Evolutionary conservation across 495 filamentous ascomycete species (phyloP).

Genomic region (Pyrenopolyporus hunteri): DNA sequence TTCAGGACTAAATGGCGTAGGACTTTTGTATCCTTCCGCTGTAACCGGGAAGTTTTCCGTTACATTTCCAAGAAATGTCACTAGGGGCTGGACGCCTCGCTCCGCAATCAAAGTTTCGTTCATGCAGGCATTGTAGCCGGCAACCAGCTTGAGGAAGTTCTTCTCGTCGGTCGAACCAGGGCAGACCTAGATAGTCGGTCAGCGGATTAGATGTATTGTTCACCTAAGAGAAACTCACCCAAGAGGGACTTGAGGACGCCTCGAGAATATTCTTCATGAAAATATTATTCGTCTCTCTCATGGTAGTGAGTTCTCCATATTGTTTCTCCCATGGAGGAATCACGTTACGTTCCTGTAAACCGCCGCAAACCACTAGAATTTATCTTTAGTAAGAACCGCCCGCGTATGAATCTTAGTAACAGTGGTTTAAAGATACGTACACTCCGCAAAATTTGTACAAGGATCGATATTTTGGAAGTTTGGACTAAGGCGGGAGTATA

Average conservation of each 20-base stretch:
- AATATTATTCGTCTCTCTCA: constrained; percentile 59
- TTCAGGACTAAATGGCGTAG: background rate
- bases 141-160: constrained; percentile 69
- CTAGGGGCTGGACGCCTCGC: constrained; percentile 59
- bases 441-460: constrained; percentile 66
- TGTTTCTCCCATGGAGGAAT: constrained; percentile 65
- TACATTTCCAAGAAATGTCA: constrained; percentile 45
- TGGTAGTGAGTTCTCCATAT: constrained; percentile 55
- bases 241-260: constrained; percentile 50
- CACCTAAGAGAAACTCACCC: constrained; percentile 23
- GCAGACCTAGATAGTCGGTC: constrained; percentile 17
- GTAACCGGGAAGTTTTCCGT: constrained; percentile 18
- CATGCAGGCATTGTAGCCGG: constrained; percentile 66
- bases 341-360: constrained; percentile 65
- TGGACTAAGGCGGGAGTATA: constrained; percentile 65
- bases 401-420: background rate
- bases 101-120: constrained; percentile 59
- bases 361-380: constrained; percentile 61
- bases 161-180: constrained; percentile 50
- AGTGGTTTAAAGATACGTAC: constrained; percentile 19
- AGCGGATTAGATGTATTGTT: constrained; percentile 40
- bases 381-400: background rate
- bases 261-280: constrained; percentile 67
- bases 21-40: background rate
- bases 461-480: constrained; percentile 66